Conservation (phyloP, 2,329 filamentous ascomycete species). For the Helicocarpus griseus region DNA sequence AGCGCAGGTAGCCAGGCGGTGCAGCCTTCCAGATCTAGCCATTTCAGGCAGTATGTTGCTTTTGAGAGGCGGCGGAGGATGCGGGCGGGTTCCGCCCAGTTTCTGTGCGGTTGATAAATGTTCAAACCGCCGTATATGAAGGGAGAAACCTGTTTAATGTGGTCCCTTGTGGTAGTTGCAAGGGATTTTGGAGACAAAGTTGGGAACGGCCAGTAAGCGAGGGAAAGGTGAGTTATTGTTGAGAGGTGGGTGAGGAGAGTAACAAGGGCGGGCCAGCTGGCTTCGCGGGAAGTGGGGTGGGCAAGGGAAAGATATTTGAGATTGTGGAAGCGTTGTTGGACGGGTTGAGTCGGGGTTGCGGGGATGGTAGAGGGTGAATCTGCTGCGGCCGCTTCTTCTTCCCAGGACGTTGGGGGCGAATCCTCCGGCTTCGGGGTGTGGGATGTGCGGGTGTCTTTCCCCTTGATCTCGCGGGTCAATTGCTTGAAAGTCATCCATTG, state of each 20-base stretch:
- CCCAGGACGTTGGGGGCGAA: constrained; percentile 32
- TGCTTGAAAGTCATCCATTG: constrained; percentile 40
- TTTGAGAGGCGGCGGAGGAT: constrained; percentile 48
- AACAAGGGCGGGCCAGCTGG: constrained; percentile 48
- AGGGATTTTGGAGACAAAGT: constrained; percentile 46
- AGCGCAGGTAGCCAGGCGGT: constrained; percentile 46
- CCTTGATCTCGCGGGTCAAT: constrained; percentile 36
- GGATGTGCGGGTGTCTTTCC: constrained; percentile 3
- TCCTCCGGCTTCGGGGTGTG: neutral
- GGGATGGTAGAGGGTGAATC: neutral
- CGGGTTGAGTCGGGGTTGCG: constrained; percentile 12
- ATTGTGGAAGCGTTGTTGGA: constrained; percentile 36
- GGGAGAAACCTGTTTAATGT: constrained; percentile 29
- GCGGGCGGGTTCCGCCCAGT: constrained; percentile 47
- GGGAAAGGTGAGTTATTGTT: constrained; percentile 52
- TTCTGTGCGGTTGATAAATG: constrained; percentile 45
- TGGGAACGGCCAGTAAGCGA: constrained; percentile 53
- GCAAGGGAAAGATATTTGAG: constrained; percentile 51
- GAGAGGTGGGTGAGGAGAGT: constrained; percentile 42
- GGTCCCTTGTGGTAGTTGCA: constrained; percentile 34
- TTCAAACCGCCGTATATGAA: constrained; percentile 43
- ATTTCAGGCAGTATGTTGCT: constrained; percentile 49
- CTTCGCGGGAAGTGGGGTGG: constrained; percentile 32
- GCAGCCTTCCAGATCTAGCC: constrained; percentile 55
- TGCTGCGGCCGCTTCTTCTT: constrained; percentile 19